phyloP scores from a whole-genome alignment of 805 yeast genomes.

The Ogataea thermomethanolica region DNA sequence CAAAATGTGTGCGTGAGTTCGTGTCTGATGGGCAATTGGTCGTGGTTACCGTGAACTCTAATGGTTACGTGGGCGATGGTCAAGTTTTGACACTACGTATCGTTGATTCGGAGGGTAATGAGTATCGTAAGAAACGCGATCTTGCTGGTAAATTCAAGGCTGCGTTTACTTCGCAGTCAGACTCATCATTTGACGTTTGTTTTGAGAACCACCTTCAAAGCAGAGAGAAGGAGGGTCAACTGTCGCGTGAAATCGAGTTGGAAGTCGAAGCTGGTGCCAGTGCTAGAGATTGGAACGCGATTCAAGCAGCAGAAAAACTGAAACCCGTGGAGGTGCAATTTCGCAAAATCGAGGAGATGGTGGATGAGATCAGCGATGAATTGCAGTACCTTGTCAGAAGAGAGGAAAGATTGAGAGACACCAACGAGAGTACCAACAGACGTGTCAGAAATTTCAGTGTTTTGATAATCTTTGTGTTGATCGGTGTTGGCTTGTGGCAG shows the following conservation, averaged over 20 bases:
- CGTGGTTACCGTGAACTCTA: conserved; percentile 73
- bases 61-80: conserved; percentile 82
- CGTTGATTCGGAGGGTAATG: conserved; percentile 80
- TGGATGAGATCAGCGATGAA: conserved; percentile 77
- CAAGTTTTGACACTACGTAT: conserved; percentile 68
- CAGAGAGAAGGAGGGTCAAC: conserved; percentile 37
- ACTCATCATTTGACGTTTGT: conserved; percentile 88
- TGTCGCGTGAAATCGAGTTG: conserved; percentile 73
- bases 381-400: conserved; percentile 80
- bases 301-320: conserved; percentile 89
- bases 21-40: conserved; percentile 82
- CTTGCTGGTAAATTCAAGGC: conserved; percentile 68
- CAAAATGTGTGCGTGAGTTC: conserved; percentile 90
- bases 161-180: conserved; percentile 80
- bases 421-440: conserved; percentile 93
- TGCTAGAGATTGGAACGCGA: conserved; percentile 96
- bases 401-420: conserved; percentile 91
- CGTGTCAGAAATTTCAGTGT: conserved; percentile 88
- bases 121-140: conserved; percentile 73
- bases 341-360: conserved; percentile 79
- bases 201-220: conserved; percentile 60
- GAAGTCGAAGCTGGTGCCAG: conserved; percentile 95
- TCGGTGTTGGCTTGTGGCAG: conserved; percentile 90
- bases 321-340: conserved; percentile 90
- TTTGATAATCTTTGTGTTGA: conserved; percentile 60